A percentile compares a stretch with the other conserved stretches of the same genome.
Evolutionary conservation across 257 asterid species (phyloP).

Genomic region (Przewalskia tangutica): DNA sequence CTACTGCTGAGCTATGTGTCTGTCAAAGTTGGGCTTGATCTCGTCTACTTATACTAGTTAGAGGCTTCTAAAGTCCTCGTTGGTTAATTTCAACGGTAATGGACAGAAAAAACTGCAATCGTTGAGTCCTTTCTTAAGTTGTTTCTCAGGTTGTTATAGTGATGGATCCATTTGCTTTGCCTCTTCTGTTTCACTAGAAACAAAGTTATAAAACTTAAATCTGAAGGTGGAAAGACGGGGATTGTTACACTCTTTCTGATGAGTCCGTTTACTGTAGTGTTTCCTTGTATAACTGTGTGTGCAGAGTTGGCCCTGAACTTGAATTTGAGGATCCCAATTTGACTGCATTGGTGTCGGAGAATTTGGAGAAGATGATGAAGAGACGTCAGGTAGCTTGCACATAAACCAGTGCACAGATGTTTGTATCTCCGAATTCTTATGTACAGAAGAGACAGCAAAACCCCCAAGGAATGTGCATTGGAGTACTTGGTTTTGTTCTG

Average conservation of each 20-base stretch:
- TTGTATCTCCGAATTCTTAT: not conserved
- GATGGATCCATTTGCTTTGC: not conserved
- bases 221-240: not conserved
- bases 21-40: not conserved
- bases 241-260: not conserved
- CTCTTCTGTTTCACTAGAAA: not conserved
- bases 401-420: conserved; percentile 13
- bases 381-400: conserved; percentile 57
- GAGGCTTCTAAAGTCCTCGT: not conserved
- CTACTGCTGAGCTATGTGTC: not conserved
- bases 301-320: conserved; percentile 75
- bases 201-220: not conserved
- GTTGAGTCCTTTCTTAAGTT: not conserved
- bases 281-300: not conserved
- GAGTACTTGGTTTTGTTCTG: not conserved
- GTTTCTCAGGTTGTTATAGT: not conserved
- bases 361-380: conserved; percentile 73
- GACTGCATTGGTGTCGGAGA: conserved; percentile 55
- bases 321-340: conserved; percentile 84
- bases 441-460: conserved; percentile 1
- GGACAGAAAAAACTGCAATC: not conserved
- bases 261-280: not conserved
- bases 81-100: not conserved
- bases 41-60: not conserved
- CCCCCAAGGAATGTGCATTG: not conserved